Evolutionary conservation across 2,329 filamentous ascomycete genomes (phyloP), one percentile per base, ranked within the genome.

Genomic region (Zasmidium citrigriseum): DNA sequence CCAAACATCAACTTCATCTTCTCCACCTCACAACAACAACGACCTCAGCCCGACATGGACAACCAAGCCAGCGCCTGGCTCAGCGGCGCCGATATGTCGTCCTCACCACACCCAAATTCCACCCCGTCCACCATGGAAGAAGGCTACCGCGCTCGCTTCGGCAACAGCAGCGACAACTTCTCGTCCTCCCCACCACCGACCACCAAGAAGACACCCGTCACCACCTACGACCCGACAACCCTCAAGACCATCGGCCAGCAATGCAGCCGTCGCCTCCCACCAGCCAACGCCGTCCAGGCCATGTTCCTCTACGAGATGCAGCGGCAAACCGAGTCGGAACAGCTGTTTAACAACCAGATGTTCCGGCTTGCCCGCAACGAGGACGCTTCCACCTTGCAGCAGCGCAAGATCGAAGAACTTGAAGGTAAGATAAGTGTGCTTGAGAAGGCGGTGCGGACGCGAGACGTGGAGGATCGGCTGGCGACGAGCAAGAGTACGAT

Each of bases 301-400:
- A 71, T 71, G 68, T 66, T 67, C 25, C 45, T 65, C 47, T 71
- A 71, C 55, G 68, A 71, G 57, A 54, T 69, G 38, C 59, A 67
- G 27, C 67, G 69, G 23, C 41, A 66, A 47, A 62, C 61, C 20
- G 67, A 70, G 22, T 29, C 56, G 23, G 67, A 71, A 55, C 51
- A 55, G n/a, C 65, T 71, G 9, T 69, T 71, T 47, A 55, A 68
- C 18, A 49, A 53, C n/a, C 55, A 61, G 20, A 64, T 70, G 60
- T 65, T 69, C 58, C 48, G 59, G 7, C 57, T 65, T 7, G 60
- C 66, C 11, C 44, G 45, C 38, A 29, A 54, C 14, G 62, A 62
- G 22, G 48, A 61, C 7, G 55, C 51, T 18, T 45, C 47, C 16
- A 23, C 52, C 4, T 24, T 27, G 1, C 58, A 66, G 48, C 50